These are phyloP conservation scores for Plasmodium malariae DNA, from an alignment of 169 alveolate genomes.

Conservation along the genomic window DNA sequence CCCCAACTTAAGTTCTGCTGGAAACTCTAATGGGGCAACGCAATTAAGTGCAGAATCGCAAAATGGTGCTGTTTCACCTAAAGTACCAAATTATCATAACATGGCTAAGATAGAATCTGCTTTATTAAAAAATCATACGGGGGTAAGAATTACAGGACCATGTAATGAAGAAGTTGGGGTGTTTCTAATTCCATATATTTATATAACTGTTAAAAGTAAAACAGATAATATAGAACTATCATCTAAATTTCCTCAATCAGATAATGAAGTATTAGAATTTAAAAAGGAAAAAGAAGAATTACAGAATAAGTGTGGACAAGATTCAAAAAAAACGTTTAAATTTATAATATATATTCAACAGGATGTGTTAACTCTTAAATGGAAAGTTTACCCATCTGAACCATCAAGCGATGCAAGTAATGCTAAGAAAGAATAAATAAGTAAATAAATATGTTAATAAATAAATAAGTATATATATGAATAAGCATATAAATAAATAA, in stretches of 20 bases:
- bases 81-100: too few species aligned
- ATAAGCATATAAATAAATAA: too few species aligned
- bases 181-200: slow-evolving; percentile 14
- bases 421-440: background rate
- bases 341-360: background rate
- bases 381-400: background rate
- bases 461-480: too few species aligned
- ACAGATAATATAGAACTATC: background rate
- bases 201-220: background rate
- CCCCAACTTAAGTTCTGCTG: too few species aligned
- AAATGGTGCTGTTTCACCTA: too few species aligned
- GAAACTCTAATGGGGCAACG: too few species aligned
- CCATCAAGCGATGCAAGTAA: background rate
- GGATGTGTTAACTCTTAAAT: background rate
- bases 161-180: slow-evolving; percentile 26
- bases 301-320: background rate
- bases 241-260: background rate
- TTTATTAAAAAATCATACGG: slow-evolving; percentile 23
- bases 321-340: background rate
- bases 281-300: background rate
- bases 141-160: slow-evolving; percentile 15
- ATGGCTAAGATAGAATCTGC: too few species aligned
- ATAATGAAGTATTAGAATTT: background rate
- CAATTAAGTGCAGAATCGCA: too few species aligned
- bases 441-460: too few species aligned